Base-by-base conservation (phyloP, 2,329 filamentous ascomycete genomes). In the Epichloe amarillans region DNA sequence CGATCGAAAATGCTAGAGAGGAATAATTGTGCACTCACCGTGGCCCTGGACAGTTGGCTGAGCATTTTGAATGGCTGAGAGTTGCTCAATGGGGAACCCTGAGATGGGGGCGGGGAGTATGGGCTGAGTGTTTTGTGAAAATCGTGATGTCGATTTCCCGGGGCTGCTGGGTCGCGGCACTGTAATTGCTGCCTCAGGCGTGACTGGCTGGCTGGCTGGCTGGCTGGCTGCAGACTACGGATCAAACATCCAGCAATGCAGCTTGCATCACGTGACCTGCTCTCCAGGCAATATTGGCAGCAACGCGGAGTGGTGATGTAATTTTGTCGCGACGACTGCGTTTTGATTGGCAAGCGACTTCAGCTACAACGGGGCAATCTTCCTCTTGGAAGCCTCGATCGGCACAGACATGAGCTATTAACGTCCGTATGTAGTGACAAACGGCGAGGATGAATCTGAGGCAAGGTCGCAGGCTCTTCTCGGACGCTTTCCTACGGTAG, bases 11-110 rank as follows among this genome's bases (percentile, higher is more conserved):
- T 15, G 49, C 11, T 17, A 17, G 19, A 17, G 23, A 49, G 49
- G 35, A 38, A 38, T 14, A 33, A 39, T 21, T n/a, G 30, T 55
- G 37, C 49, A 71, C 76, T 60, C 73, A 81, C 78, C 68, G 76
- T 72, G 66, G 69, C 69, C 69, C 77, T 70, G 63, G 73, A 72
- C 55, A 79, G 65, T 67, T 76, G 73, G 62, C 66, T 67, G 68
- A 80, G 69, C 77, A 80, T 80, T 62, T 69, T 79, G 70, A 57
- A 68, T 64, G 63, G 58, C 57, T 60, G 62, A 65, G 65, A 58
- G 67, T 68, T 72, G 72, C 69, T 74, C 72, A 71, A 74, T 72
- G 69, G 69, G 61, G 52, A 54, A 65, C 59, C 61, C 64, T 56
- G 61, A 62, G 54, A 53, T 57, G 56, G 57, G 62, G 60, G 56